Conservation (phyloP, 768 basidiomycete genomes). For the Hortiboletus campestris region DNA sequence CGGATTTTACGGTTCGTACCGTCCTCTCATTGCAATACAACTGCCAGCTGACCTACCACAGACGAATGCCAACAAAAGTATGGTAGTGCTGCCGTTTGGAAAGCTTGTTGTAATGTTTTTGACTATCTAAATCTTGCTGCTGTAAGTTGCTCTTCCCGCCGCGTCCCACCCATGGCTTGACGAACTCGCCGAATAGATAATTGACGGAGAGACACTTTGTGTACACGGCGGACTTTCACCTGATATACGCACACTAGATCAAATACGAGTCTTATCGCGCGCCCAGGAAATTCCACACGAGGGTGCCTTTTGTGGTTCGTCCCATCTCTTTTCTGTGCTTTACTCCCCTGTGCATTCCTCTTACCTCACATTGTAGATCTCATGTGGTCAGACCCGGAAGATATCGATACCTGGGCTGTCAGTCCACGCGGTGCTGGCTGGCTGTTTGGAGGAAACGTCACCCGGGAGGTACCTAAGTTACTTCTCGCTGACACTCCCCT, state of each 20-base stretch:
- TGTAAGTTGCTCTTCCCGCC: constrained; percentile 42
- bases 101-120: constrained; percentile 94
- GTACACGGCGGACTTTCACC: constrained; percentile 97
- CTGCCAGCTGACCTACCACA: constrained; percentile 24
- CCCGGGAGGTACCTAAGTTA: constrained; percentile 60
- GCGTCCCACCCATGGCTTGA: background rate
- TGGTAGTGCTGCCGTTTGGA: constrained; percentile 93
- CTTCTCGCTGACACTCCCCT: background rate
- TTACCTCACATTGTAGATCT: constrained; percentile 53
- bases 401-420: constrained; percentile 94
- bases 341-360: background rate
- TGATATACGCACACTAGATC: constrained; percentile 92
- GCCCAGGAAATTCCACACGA: constrained; percentile 99
- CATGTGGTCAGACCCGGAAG: constrained; percentile 98
- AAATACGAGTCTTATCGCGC: constrained; percentile 86
- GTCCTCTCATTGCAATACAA: background rate
- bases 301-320: constrained; percentile 91
- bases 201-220: constrained; percentile 89
- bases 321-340: background rate
- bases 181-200: constrained; percentile 55
- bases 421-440: constrained; percentile 96
- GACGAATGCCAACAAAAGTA: constrained; percentile 99
- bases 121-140: constrained; percentile 95
- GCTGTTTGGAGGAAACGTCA: constrained; percentile 86
- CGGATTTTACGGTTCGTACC: constrained; percentile 83